These are phyloP conservation scores for Cocos nucifera DNA, from an alignment of 176 grass and related monocot species.

Conservation along the genomic window DNA sequence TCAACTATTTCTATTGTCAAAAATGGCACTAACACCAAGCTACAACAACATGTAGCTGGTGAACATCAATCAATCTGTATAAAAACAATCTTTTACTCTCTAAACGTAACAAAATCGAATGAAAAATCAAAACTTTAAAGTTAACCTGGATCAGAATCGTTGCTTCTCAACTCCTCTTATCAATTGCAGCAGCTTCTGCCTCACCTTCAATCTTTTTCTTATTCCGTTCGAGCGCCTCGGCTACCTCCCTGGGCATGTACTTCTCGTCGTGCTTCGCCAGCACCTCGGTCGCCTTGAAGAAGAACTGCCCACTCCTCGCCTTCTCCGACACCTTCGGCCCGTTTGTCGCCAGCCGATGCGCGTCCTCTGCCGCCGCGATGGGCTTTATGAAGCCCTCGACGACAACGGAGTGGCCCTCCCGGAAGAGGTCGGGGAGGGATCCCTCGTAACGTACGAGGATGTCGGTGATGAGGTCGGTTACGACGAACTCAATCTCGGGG, in stretches of 20 bases:
- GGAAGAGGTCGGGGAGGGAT: constrained; percentile 79
- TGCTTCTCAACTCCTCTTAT: no score
- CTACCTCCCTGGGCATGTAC: constrained; percentile 99
- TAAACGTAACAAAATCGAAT: no score
- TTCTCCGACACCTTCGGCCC: constrained; percentile 52
- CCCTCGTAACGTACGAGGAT: constrained; percentile 87
- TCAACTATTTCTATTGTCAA: no score
- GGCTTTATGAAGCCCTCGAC: constrained; percentile 80
- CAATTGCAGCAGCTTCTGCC: constrained; percentile 9
- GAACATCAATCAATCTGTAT: no score
- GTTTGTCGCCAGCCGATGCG: not conserved
- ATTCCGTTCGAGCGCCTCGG: constrained; percentile 83
- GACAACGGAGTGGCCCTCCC: constrained; percentile 94
- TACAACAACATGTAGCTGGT: no score
- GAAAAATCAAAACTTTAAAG: no score
- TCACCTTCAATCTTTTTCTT: constrained; percentile 53
- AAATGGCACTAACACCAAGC: no score
- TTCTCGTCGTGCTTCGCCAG: constrained; percentile 99
- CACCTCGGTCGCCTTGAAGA: constrained; percentile 69
- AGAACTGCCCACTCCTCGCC: constrained; percentile 50
- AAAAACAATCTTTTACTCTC: no score
- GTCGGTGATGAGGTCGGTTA: constrained; percentile 86
- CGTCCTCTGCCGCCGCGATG: constrained; percentile 33
- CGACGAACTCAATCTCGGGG: constrained; percentile 94
- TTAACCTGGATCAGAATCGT: no score